A percentile compares a stretch with the other conserved stretches of the same genome.
These are phyloP conservation scores for Epipyxis sp. DNA, from an alignment of 108 stramenopile genomes.

Conservation along the genomic window DNA sequence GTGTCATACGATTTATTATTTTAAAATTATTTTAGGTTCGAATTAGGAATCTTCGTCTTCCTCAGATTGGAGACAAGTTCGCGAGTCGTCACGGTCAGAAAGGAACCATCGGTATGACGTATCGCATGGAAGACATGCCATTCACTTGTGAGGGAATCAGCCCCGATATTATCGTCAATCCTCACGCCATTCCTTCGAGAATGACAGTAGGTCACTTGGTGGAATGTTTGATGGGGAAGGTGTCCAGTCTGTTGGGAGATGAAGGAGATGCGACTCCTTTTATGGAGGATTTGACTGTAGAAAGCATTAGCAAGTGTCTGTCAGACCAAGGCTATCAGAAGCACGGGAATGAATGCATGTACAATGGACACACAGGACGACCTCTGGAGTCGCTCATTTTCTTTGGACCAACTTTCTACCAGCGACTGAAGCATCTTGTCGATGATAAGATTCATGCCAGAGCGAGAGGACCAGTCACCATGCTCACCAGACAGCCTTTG, in stretches of 20 bases:
- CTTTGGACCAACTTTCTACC: conserved; percentile 99
- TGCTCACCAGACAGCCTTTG: conserved; percentile 96
- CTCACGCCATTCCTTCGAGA: conserved; percentile 98
- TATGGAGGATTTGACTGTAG: conserved; percentile 83
- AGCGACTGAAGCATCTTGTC: conserved; percentile 99
- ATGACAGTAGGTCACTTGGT: conserved; percentile 99
- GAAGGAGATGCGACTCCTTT: conserved; percentile 98
- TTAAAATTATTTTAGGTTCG: conserved; percentile 92
- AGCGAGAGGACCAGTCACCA: conserved; percentile 91
- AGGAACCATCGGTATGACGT: conserved; percentile 98
- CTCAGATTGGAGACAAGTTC: conserved; percentile 90
- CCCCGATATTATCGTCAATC: conserved; percentile 99
- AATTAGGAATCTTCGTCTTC: conserved; percentile 92
- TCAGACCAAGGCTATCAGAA: conserved; percentile 93
- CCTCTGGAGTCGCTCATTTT: conserved; percentile 91
- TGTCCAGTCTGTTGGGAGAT: conserved; percentile 85
- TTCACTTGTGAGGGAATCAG: conserved; percentile 93
- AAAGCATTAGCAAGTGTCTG: conserved; percentile 79
- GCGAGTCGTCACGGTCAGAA: conserved; percentile 99
- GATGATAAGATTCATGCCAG: conserved; percentile 99
- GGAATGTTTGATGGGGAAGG: conserved; percentile 96
- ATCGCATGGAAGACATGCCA: conserved; percentile 98
- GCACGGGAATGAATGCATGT: conserved; percentile 95
- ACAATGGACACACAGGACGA: conserved; percentile 94
- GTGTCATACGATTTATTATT: too few species aligned